A percentile compares a stretch with the other conserved stretches of the same genome.
phyloP scores from a whole-genome alignment of 2,329 filamentous ascomycete genomes.

The Colletotrichum sp. region DNA sequence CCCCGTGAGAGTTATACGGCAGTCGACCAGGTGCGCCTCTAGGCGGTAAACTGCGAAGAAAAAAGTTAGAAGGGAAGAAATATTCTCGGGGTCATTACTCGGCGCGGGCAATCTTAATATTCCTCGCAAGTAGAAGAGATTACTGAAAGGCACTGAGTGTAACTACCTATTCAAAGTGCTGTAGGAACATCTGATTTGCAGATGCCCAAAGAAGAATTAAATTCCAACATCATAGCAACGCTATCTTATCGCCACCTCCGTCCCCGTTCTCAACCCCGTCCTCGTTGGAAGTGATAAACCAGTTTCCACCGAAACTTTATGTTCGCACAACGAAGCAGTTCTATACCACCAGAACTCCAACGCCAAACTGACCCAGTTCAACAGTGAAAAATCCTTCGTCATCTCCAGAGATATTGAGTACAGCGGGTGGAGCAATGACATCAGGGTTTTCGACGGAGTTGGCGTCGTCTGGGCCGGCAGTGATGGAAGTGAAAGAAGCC shows the following conservation, averaged over 20 bases:
- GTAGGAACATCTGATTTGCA: not conserved
- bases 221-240: not conserved
- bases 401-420: not conserved
- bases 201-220: not conserved
- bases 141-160: too few species aligned
- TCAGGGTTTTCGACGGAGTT: not conserved
- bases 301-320: not conserved
- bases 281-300: not conserved
- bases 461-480: not conserved
- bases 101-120: too few species aligned
- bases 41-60: too few species aligned
- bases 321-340: not conserved
- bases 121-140: too few species aligned
- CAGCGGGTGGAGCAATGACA: not conserved
- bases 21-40: too few species aligned
- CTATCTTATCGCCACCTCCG: not conserved
- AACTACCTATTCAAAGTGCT: not conserved
- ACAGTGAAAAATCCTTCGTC: not conserved
- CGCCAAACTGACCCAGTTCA: not conserved
- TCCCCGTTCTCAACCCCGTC: not conserved
- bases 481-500: not conserved
- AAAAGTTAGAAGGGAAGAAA: too few species aligned
- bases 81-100: too few species aligned
- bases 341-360: not conserved
- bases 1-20: too few species aligned